Evolutionary conservation across 192 early-diverging fungal genomes (phyloP).

Genomic region (Allomyces macrogynus): DNA sequence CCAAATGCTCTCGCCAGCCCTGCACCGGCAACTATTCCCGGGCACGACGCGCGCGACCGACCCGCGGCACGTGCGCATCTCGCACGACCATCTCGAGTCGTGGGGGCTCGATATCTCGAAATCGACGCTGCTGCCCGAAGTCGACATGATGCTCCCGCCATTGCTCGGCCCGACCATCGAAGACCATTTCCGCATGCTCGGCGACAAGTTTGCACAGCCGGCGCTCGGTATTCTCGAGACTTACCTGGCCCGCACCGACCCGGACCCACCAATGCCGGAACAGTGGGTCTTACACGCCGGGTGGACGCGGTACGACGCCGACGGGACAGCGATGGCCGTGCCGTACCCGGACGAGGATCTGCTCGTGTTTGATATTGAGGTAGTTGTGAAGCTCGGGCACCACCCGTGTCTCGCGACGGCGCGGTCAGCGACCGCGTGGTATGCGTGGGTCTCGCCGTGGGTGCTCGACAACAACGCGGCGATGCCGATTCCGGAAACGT

Average conservation of each 20-base stretch:
- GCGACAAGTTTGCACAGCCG: slow-evolving; percentile 33
- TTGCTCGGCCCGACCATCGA: slow-evolving; percentile 34
- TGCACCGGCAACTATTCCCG: slow-evolving; percentile 15
- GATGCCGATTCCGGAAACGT: slow-evolving; percentile 2
- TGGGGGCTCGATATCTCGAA: slow-evolving; percentile 19
- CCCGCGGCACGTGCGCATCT: slow-evolving; percentile 12
- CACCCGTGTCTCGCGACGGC: slow-evolving; percentile 70
- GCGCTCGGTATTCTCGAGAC: slow-evolving; percentile 30
- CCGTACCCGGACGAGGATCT: slow-evolving; percentile 33
- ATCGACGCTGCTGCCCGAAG: slow-evolving; percentile 13
- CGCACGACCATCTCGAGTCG: slow-evolving; percentile 16
- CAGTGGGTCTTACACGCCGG: slow-evolving; percentile 38
- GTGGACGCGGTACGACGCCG: slow-evolving; percentile 61
- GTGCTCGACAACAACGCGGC: slow-evolving; percentile 11
- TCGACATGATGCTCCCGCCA: slow-evolving; percentile 26
- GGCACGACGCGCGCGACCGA: slow-evolving; percentile 8
- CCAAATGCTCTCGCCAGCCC: slow-evolving; percentile 16
- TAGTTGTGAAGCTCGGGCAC: slow-evolving; percentile 38
- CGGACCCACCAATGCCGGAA: slow-evolving; percentile 14
- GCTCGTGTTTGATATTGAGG: slow-evolving; percentile 77
- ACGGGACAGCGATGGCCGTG: slow-evolving; percentile 17
- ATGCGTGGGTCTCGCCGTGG: slow-evolving; percentile 79
- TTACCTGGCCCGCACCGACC: slow-evolving; percentile 14
- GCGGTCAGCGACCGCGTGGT: slow-evolving; percentile 55
- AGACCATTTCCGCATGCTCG: slow-evolving; percentile 62